Evolutionary conservation across 1,284 basidiomycete species (phyloP), one percentile per base, ranked within the genome.

Genomic region (Trichosporon ovoides): DNA sequence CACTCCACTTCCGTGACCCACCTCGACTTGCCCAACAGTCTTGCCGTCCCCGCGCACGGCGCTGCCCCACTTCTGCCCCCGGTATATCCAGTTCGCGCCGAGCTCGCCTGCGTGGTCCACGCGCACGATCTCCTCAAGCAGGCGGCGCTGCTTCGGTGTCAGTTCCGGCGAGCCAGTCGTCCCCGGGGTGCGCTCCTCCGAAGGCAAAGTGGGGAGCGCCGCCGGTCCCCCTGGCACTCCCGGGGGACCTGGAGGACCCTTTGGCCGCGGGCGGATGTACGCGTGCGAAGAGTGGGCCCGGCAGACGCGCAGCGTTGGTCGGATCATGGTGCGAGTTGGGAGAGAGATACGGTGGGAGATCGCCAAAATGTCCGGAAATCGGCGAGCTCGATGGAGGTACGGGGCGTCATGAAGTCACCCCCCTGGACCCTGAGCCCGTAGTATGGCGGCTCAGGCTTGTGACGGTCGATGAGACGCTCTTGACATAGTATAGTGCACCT

Each of bases 51-150:
- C 80, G 19, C 87, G 83, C 0, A 91, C 78, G 31, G 89, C 81
- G 56, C 83, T 83, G 66, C 87, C 73, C 67, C 67, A 72, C 65
- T 75, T 76, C 72, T 95, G 92, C 2, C 92, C 92, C 66, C 82
- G 80, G 78, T 95, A 96, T 53, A 96, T 96, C 80, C 85, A 92
- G 77, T 95, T 95, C 14, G 92, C 92, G 2, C 91, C 92, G 28
- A 94, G 80, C 76, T 96, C 92, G 4, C 92, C 92, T 0, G 91
- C 92, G 66, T 94, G 91, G 76, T 96, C 91, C 12, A 96, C 88
- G 14, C 92, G 83, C 36, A 96, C 78, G 6, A 78, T 79, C 56
- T 69, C 58, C 55, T 77, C 76, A 18, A 80, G 54, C 18, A 77
- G 57, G 13, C 62, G 59, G 7, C 71, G 64, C 55, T 79, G 71